Base-by-base conservation (phyloP, 495 filamentous ascomycete genomes). In the Talaromyces liani region DNA sequence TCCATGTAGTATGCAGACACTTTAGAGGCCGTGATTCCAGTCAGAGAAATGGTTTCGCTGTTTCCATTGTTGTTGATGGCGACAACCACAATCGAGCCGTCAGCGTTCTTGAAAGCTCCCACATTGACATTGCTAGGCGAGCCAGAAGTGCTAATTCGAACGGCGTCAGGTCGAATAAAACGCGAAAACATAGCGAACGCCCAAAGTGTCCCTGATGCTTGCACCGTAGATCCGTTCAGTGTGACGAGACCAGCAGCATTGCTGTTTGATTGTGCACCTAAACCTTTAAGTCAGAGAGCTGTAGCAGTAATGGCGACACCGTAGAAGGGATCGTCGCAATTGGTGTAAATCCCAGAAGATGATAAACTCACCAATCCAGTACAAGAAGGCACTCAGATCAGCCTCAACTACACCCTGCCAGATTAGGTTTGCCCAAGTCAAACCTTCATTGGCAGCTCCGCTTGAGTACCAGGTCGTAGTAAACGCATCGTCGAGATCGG, bases 371-470 rank as follows among this genome's bases (percentile, higher is more conserved):
- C 80, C 80, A 63, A 80, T 74, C 82, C 83, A 84, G 70, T 80
- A 84, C 4, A 85, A 71, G 63, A 80, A 83, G 6, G 72, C 82
- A 31, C 73, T 77, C 12, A 79, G 63, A 63, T 81, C 79, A 2
- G 72, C 74, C 16, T 73, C 65, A 24, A 73, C 73, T 41, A 85
- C 66, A 5, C 69, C 77, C 5, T 70, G 71, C n/a, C 77, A 73
- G 39, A 85, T 80, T 58, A 78, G 73, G 61, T 76, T 79, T 1
- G 84, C 84, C 84, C 84, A 87, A 1, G 78, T 79, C 53, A 80
- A 67, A 3, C 83, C 84, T 62, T 87, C 84, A 22, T 78, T 77
- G 4, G 70, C 65, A 12, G 65, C 75, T 18, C 81, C 81, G 41
- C 63, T 71, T 20, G 70, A 66, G 59, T 82, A 82, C 81, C 84